phyloP scores from a whole-genome alignment of 1,284 basidiomycete genomes.

The Cutaneotrichosporon sp. region DNA sequence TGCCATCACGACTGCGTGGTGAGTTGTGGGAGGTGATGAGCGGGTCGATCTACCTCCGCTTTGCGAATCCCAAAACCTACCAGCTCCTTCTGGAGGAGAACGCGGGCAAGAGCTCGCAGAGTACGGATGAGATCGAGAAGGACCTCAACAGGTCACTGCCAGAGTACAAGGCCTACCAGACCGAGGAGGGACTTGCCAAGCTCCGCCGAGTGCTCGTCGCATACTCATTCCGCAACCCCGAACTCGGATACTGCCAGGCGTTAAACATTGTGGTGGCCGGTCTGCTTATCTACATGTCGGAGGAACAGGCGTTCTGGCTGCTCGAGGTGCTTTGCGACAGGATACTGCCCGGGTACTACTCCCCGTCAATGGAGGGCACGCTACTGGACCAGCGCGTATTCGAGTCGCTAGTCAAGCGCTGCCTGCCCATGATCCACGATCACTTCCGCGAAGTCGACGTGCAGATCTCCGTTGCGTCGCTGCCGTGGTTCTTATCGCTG shows the following conservation, averaged over 20 bases:
- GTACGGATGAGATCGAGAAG: constrained; percentile 99
- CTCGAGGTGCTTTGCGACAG: constrained; percentile 93
- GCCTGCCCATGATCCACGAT: constrained; percentile 86
- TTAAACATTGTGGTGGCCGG: constrained; percentile 72
- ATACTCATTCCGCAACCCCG: constrained; percentile 95
- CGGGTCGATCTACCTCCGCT: constrained; percentile 87
- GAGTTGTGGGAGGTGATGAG: constrained; percentile 99
- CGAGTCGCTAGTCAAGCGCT: constrained; percentile 87
- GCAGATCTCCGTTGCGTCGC: constrained; percentile 90
- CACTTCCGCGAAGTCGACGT: constrained; percentile 90
- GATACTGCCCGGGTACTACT: constrained; percentile 94
- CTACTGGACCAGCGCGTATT: constrained; percentile 97
- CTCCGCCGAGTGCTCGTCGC: constrained; percentile 89
- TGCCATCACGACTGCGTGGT: constrained; percentile 89
- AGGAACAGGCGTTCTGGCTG: constrained; percentile 98
- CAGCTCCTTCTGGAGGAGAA: constrained; percentile 73
- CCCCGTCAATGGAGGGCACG: constrained; percentile 99
- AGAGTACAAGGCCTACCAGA: constrained; percentile 91
- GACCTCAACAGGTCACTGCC: constrained; percentile 92
- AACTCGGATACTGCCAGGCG: constrained; percentile 70
- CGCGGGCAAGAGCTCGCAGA: constrained; percentile 72
- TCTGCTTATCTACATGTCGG: constrained; percentile 81
- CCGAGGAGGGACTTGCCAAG: constrained; percentile 74
- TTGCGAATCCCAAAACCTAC: constrained; percentile 80
- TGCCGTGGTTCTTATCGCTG: constrained; percentile 97